Conservation (phyloP, 83 land plant species). For the Larix sibirica region DNA sequence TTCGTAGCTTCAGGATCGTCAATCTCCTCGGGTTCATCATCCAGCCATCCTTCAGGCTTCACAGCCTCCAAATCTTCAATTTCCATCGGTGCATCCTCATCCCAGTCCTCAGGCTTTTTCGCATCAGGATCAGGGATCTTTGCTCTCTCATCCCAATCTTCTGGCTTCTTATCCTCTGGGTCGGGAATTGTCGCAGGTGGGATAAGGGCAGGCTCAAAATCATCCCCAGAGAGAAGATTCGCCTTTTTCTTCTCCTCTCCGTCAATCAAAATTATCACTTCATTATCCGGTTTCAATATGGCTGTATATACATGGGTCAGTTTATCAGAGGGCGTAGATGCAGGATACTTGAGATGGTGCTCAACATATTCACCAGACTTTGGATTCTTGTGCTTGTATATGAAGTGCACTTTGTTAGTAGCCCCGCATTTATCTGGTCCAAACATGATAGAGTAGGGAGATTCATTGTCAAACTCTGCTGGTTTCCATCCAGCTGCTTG, state of each 20-base stretch:
- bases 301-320: slow-evolving; percentile 82
- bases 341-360: slow-evolving; percentile 85
- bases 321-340: slow-evolving; percentile 74
- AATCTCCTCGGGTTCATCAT: slow-evolving; percentile 89
- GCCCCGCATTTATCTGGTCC: slow-evolving; percentile 91
- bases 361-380: slow-evolving; percentile 72
- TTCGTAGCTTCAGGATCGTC: slow-evolving; percentile 88
- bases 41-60: slow-evolving; percentile 91
- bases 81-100: slow-evolving; percentile 88
- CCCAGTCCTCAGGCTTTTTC: slow-evolving; percentile 86
- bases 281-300: slow-evolving; percentile 67
- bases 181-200: slow-evolving; percentile 80
- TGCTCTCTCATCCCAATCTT: slow-evolving; percentile 91
- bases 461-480: slow-evolving; percentile 69
- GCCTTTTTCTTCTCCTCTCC: slow-evolving; percentile 87
- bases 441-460: slow-evolving; percentile 90
- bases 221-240: slow-evolving; percentile 62
- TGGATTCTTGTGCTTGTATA: slow-evolving; percentile 79
- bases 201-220: slow-evolving; percentile 79
- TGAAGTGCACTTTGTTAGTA: slow-evolving; percentile 88
- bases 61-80: slow-evolving; percentile 87
- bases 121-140: slow-evolving; percentile 83
- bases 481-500: slow-evolving; percentile 80
- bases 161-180: slow-evolving; percentile 88
- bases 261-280: slow-evolving; percentile 61